Base-by-base conservation (phyloP, 192 early-diverging fungal genomes). In the Coemansia sp. region DNA sequence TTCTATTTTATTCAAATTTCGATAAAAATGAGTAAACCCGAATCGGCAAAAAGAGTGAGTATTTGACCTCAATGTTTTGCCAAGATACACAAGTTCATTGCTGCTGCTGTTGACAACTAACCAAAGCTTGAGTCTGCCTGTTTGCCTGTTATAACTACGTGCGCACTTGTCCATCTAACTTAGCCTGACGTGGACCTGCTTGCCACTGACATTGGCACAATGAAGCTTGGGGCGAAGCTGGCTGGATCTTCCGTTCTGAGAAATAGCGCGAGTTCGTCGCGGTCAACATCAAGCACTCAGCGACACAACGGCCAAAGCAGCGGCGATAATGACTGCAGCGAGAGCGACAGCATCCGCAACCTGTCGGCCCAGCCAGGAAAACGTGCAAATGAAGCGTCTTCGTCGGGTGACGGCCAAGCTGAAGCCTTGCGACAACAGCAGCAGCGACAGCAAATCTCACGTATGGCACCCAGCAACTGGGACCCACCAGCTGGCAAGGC, bases 151-250 rank as follows among this genome's bases (percentile, higher is more conserved):
- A 11, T 42, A 11, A 42, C 41, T 42, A 14, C 14, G 41, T 42
- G 13, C 14, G 4, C 35, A 4, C 3, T 16, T 42, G 41, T 2
- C 41, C 10, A 11, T 14, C 42, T 62, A 45, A 24, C 40, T 45
- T 74, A 74, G 72, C 53, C 21, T n/a, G 72, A 74, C 14, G 54
- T 74, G n/a, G 72, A 74, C 27, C n/a, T 44, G 14, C 72, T 74
- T 37, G 50, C 72, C 7, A 68, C 62, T 8, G 60, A 74, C 39
- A 74, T 74, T 48, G 40, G 72, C 72, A 74, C 72, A n/a, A 74
- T 74, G 65, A 54, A 74, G 42, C 66, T 74, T 14, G 59, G 62
- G 6, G 62, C 42, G 51, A 61, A 60, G 62, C 34, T 34, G 35
- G 51, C 66, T 8, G 62, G 66, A 13, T 7, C 46, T 17, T 24